These are phyloP conservation scores for Exophiala viscosa DNA, from an alignment of 2,329 filamentous ascomycete genomes.

Conservation along the genomic window DNA sequence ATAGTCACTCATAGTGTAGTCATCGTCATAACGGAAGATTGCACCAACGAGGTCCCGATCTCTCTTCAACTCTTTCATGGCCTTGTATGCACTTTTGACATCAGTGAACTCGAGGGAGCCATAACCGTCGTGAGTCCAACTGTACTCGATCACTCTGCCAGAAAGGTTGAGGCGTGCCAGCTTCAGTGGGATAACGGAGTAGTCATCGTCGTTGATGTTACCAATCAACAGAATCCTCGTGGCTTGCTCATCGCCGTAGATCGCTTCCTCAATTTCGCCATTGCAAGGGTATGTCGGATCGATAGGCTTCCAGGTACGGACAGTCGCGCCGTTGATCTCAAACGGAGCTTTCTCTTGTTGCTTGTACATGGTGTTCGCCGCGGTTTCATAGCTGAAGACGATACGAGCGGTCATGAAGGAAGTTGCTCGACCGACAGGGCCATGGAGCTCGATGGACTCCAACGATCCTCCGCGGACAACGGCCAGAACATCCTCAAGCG, in stretches of 20 bases:
- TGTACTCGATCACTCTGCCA: conserved; percentile 19
- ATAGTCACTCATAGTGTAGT: conserved; percentile 13
- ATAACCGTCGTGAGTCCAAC: conserved; percentile 16
- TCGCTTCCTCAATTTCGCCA: conserved; percentile 17
- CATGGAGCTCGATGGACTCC: conserved; percentile 25
- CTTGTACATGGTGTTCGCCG: conserved; percentile 21
- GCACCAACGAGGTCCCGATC: conserved; percentile 2
- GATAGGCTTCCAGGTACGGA: conserved; percentile 25
- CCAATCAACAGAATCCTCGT: conserved; percentile 25
- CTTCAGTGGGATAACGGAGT: conserved; percentile 9
- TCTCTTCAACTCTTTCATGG: conserved; percentile 5
- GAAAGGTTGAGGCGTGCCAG: conserved; percentile 7
- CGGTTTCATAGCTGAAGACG: conserved; percentile 21
- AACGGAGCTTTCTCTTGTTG: conserved; percentile 19
- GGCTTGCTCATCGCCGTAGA: conserved; percentile 14
- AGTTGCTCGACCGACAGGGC: conserved; percentile 20
- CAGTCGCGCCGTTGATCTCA: conserved; percentile 16
- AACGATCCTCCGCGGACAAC: conserved; percentile 22
- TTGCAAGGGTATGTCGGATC: conserved; percentile 28
- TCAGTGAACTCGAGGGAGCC: conserved; percentile 26
- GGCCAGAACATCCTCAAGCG: conserved; percentile 19
- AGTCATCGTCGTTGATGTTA: conserved; percentile 10
- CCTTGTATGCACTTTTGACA: conserved; percentile 22
- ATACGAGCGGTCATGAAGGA: conserved; percentile 26
- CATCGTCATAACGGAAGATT: conserved; percentile 10